Conservation (phyloP, 164 flowering plant genomes). For the Amborella trichopoda region DNA sequence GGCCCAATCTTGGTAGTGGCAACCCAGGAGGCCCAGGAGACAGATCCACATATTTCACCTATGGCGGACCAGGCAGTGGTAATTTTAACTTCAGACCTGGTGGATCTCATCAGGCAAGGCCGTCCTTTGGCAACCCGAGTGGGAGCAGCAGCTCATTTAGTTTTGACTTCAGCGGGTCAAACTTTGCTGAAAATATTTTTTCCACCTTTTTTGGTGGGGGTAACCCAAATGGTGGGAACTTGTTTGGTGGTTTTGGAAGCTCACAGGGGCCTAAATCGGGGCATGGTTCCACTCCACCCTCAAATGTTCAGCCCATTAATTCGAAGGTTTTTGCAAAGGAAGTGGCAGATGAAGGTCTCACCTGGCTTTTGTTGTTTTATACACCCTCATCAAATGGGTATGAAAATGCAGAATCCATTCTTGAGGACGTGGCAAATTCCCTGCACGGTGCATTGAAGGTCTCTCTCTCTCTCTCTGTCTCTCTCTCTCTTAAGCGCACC, state of each 20-base stretch:
- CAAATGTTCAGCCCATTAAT: conserved; percentile 31
- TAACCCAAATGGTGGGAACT: conserved; percentile 17
- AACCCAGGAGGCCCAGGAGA: conserved; percentile 29
- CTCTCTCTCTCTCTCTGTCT: not conserved
- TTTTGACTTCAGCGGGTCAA: conserved; percentile 25
- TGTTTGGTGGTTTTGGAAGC: conserved; percentile 40
- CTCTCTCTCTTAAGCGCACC: too few species aligned
- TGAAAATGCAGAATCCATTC: conserved; percentile 34
- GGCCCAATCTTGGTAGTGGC: conserved; percentile 51
- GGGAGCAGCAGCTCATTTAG: conserved; percentile 32
- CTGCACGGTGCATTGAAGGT: conserved; percentile 83
- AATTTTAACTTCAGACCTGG: conserved; percentile 29
- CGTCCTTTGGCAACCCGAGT: conserved; percentile 56
- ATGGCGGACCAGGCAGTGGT: conserved; percentile 50
- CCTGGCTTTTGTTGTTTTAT: conserved; percentile 68
- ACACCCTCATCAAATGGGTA: conserved; percentile 25
- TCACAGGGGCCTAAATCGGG: conserved; percentile 25
- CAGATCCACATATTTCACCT: conserved; percentile 51
- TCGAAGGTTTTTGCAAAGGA: conserved; percentile 52
- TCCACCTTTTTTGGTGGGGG: conserved; percentile 54
- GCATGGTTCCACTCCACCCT: conserved; percentile 21
- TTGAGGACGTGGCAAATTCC: conserved; percentile 48
- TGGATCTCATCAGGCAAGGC: conserved; percentile 52
- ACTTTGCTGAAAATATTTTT: conserved; percentile 35
- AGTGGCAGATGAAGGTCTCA: conserved; percentile 46